phyloP scores from a whole-genome alignment of 176 grass and related monocot species.

The Eragrostis curvula region DNA sequence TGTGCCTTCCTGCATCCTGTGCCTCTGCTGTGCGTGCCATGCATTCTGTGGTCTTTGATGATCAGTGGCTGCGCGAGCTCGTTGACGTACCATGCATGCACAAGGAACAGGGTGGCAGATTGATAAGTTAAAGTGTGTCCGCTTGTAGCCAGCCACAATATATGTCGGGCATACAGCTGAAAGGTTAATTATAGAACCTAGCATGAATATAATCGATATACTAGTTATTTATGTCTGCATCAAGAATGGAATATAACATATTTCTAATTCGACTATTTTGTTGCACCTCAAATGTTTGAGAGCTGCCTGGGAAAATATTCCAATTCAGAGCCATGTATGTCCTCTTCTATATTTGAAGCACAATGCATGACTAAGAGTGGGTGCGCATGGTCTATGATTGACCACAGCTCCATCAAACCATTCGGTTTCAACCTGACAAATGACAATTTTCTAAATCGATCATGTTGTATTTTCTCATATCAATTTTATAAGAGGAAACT shows the following conservation, averaged over 20 bases:
- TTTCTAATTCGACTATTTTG: not conserved
- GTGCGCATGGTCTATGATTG: not conserved
- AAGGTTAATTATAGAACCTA: too few species aligned
- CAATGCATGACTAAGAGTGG: not conserved
- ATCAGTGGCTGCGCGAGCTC: not conserved
- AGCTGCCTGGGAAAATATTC: not conserved
- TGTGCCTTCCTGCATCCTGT: not conserved
- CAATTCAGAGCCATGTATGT: not conserved
- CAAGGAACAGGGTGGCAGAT: too few species aligned
- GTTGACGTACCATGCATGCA: too few species aligned
- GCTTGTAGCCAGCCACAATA: too few species aligned
- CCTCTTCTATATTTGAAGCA: not conserved
- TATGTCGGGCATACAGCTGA: too few species aligned
- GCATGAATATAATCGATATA: too few species aligned
- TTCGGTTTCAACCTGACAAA: not conserved
- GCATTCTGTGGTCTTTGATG: not conserved
- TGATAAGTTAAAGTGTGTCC: too few species aligned
- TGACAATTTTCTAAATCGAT: not conserved
- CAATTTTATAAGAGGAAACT: not conserved
- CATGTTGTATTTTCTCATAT: not conserved
- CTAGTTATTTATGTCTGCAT: too few species aligned
- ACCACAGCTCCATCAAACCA: not conserved
- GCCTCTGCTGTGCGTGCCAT: not conserved
- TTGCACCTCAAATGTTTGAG: not conserved
- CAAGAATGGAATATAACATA: too few species aligned